phyloP scores from a whole-genome alignment of 306 rosid genomes.

The Clitoria ternatea region DNA sequence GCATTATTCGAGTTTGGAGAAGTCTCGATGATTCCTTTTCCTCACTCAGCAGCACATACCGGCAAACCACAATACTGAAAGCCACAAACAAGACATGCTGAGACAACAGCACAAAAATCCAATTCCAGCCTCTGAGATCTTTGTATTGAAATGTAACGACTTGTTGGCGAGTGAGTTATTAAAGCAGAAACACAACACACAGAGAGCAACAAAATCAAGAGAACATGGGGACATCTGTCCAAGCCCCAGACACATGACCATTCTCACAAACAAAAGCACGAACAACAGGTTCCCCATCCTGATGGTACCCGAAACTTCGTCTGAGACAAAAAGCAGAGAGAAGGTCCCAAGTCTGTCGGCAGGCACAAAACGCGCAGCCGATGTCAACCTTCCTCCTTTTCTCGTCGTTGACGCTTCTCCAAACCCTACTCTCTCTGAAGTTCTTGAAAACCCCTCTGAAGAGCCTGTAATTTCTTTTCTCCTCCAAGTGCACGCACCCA shows the following conservation, averaged over 20 bases:
- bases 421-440: slow-evolving; percentile 56
- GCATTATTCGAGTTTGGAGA: no score
- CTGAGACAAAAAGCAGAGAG: slow-evolving; percentile 76
- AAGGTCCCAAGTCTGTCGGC: slow-evolving; percentile 67
- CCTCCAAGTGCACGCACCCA: slow-evolving; percentile 67
- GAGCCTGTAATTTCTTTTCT: slow-evolving; percentile 68
- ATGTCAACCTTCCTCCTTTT: slow-evolving; percentile 49
- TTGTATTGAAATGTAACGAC: neutral
- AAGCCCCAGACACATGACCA: slow-evolving; percentile 91
- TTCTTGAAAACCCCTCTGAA: slow-evolving; percentile 72
- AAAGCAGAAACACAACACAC: neutral
- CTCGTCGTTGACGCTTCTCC: slow-evolving; percentile 63
- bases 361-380: slow-evolving; percentile 59
- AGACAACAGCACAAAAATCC: no score
- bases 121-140: no score
- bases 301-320: slow-evolving; percentile 65
- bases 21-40: no score
- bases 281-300: slow-evolving; percentile 85
- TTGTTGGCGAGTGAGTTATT: neutral
- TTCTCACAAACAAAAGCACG: slow-evolving; percentile 85
- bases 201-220: slow-evolving; percentile 12
- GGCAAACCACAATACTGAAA: no score
- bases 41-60: no score
- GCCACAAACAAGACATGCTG: no score
- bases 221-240: slow-evolving; percentile 78